Evolutionary conservation across 164 flowering plant species (phyloP).

Genomic region (Magnolia kwangsiensis): DNA sequence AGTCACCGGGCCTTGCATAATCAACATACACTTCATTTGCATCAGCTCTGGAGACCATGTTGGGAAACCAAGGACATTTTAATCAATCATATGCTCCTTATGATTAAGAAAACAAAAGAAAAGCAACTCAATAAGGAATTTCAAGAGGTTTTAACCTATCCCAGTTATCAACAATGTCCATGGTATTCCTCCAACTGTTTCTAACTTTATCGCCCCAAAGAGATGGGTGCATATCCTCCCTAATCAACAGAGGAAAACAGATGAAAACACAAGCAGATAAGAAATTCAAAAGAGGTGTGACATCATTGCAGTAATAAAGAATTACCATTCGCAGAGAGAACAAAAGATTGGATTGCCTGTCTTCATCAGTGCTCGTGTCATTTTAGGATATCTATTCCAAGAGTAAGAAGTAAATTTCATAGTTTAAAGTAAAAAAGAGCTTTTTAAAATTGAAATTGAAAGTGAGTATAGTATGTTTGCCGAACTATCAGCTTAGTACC

Average conservation of each 20-base stretch:
- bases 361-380: slow-evolving; percentile 60
- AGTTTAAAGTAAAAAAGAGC: too few relatives aligned
- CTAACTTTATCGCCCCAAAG: slow-evolving; percentile 55
- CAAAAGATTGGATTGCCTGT: slow-evolving; percentile 56
- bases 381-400: slow-evolving; percentile 44
- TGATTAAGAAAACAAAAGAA: not conserved
- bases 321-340: slow-evolving; percentile 71
- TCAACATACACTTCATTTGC: slow-evolving; percentile 65
- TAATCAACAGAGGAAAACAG: slow-evolving; percentile 1
- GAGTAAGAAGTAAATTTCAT: not conserved
- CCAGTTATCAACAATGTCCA: too few relatives aligned
- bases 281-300: not conserved
- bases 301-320: not conserved
- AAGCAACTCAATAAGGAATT: not conserved
- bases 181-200: slow-evolving; percentile 79
- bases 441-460: not conserved
- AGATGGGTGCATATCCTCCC: slow-evolving; percentile 70
- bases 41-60: slow-evolving; percentile 73
- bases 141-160: slow-evolving; percentile 26
- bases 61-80: slow-evolving; percentile 18
- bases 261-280: not conserved
- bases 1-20: slow-evolving; percentile 77
- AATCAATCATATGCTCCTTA: not conserved
- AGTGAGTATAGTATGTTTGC: slow-evolving; percentile 12
- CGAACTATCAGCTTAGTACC: slow-evolving; percentile 35